phyloP scores from a whole-genome alignment of 129 eudicot genomes.

The Helianthus tuberosus region DNA sequence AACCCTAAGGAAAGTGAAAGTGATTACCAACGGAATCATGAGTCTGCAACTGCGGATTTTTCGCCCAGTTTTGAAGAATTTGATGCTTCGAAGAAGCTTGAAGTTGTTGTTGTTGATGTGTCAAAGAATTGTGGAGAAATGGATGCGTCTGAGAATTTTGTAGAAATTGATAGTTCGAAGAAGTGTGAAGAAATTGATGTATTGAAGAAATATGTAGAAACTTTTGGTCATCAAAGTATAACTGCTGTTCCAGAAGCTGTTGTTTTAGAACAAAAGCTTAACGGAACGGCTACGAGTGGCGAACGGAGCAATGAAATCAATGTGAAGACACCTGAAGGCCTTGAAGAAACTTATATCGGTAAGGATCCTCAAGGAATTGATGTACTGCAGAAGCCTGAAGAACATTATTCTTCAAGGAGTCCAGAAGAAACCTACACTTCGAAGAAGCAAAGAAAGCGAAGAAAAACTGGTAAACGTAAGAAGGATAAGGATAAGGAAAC shows the following conservation, averaged over 20 bases:
- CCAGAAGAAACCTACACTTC: neutral
- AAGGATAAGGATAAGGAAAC: neutral
- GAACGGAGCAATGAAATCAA: neutral
- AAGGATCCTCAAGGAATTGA: neutral
- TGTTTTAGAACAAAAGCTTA: neutral
- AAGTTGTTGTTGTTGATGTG: neutral
- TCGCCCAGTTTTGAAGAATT: neutral
- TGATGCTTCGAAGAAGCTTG: neutral
- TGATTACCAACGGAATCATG: slow-evolving; percentile 5
- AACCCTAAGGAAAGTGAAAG: slow-evolving; percentile 17
- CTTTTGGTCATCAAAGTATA: neutral
- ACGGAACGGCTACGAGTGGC: neutral
- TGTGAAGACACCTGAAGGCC: neutral
- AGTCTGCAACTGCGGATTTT: neutral
- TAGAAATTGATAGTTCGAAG: neutral
- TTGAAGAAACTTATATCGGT: neutral
- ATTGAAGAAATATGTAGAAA: neutral
- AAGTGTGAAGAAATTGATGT: no score
- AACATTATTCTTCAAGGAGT: neutral
- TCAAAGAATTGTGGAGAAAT: neutral
- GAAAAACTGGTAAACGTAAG: neutral
- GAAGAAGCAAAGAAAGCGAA: neutral
- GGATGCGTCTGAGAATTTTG: neutral
- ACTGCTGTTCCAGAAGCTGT: neutral
- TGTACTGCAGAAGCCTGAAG: neutral